Evolutionary conservation across 441 rosid genomes (phyloP).

Genomic region (Croton laevigatus): DNA sequence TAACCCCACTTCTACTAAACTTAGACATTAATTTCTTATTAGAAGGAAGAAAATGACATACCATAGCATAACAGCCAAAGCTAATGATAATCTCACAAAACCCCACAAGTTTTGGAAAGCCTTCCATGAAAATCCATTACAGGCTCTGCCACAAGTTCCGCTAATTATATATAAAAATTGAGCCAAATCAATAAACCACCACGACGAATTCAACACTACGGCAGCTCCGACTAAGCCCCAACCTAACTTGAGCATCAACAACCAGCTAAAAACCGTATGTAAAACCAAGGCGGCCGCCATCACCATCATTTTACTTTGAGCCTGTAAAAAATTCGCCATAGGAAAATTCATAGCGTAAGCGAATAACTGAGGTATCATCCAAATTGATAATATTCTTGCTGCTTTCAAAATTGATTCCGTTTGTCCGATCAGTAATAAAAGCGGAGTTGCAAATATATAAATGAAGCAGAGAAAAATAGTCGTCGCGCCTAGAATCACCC

Average conservation of each 20-base stretch:
- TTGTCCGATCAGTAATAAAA: slow-evolving; percentile 62
- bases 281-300: slow-evolving; percentile 50
- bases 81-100: slow-evolving; percentile 56
- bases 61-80: slow-evolving; percentile 86
- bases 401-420: slow-evolving; percentile 48
- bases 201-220: slow-evolving; percentile 43
- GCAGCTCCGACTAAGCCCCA: slow-evolving; percentile 90
- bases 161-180: slow-evolving; percentile 39
- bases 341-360: slow-evolving; percentile 81
- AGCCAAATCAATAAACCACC: slow-evolving; percentile 47
- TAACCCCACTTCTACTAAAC: slow-evolving; percentile 37
- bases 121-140: slow-evolving; percentile 66
- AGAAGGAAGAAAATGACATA: slow-evolving; percentile 17
- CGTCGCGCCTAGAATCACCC: slow-evolving; percentile 58
- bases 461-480: slow-evolving; percentile 47
- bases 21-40: too few relatives aligned
- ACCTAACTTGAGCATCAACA: slow-evolving; percentile 50
- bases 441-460: slow-evolving; percentile 58
- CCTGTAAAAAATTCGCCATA: slow-evolving; percentile 70
- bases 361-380: slow-evolving; percentile 81
- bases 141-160: slow-evolving; percentile 53
- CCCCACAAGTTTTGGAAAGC: slow-evolving; percentile 65
- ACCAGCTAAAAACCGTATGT: slow-evolving; percentile 47
- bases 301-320: slow-evolving; percentile 72
- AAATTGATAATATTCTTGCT: slow-evolving; percentile 60